phyloP scores from a whole-genome alignment of 2,329 filamentous ascomycete genomes.

The Colletotrichum neosansevieriae region DNA sequence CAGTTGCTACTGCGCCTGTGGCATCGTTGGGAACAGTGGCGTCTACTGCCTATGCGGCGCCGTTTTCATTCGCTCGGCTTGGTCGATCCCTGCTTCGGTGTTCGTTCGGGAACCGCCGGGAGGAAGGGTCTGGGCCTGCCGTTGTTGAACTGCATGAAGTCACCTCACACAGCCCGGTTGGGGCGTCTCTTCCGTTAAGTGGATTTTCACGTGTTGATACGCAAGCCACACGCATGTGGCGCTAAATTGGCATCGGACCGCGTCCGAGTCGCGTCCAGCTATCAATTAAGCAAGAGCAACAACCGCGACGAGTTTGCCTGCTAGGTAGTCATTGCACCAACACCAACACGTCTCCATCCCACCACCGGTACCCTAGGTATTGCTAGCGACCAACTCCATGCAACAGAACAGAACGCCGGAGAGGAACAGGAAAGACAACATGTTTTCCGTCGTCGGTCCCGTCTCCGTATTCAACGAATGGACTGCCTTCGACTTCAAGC shows the following conservation, averaged over 20 bases:
- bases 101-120: conserved; percentile 39
- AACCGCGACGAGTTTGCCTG: not conserved
- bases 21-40: conserved; percentile 28
- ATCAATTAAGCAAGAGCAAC: conserved; percentile 26
- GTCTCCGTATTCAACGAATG: conserved; percentile 58
- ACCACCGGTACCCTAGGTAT: not conserved
- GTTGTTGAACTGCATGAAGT: conserved; percentile 6
- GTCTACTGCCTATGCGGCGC: not conserved
- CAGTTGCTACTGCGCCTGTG: conserved; percentile 25
- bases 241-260: conserved; percentile 5
- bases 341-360: not conserved
- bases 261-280: conserved; percentile 32
- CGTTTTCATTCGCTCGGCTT: conserved; percentile 24
- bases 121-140: not conserved
- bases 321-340: not conserved
- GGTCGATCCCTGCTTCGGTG: conserved; percentile 29
- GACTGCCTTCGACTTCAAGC: conserved; percentile 58
- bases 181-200: not conserved
- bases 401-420: conserved; percentile 48
- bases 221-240: conserved; percentile 25
- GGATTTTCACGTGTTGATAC: conserved; percentile 17
- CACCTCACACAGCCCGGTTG: not conserved
- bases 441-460: conserved; percentile 56
- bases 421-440: conserved; percentile 44
- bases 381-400: conserved; percentile 44